These are phyloP conservation scores for Syncephalastrum sp. DNA, from an alignment of 371 early-diverging fungal genomes.

Conservation along the genomic window DNA sequence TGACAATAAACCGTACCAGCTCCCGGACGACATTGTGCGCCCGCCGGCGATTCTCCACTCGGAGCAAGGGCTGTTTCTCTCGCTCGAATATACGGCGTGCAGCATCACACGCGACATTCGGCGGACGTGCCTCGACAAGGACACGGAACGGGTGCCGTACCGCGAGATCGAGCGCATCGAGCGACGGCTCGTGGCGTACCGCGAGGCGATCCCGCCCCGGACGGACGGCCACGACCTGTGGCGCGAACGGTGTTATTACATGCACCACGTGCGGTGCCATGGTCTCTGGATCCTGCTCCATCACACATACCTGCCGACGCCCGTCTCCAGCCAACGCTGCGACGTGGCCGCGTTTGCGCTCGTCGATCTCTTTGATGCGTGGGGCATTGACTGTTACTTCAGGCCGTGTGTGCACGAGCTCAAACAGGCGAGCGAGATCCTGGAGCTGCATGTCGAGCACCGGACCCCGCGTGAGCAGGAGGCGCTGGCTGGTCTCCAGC, in stretches of 20 bases:
- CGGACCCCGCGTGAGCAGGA: constrained; percentile 20
- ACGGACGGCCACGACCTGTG: constrained; percentile 19
- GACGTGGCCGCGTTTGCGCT: constrained; percentile 43
- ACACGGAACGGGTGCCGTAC: constrained; percentile 30
- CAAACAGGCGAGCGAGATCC: constrained; percentile 44
- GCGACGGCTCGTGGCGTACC: constrained; percentile 21
- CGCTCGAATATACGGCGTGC: constrained; percentile 36
- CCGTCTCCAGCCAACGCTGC: constrained; percentile 38
- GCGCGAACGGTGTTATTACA: constrained; percentile 34
- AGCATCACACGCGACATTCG: constrained; percentile 46
- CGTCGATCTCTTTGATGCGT: constrained; percentile 37
- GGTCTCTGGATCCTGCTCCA: constrained; percentile 52
- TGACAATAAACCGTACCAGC: constrained; percentile 45
- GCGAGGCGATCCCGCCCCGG: constrained; percentile 18
- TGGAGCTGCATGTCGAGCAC: constrained; percentile 37
- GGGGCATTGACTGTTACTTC: constrained; percentile 48
- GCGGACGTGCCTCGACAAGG: constrained; percentile 36
- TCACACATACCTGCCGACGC: constrained; percentile 44
- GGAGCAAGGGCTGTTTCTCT: constrained; percentile 31
- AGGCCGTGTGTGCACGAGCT: constrained; percentile 50
- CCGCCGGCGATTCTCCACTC: not conserved
- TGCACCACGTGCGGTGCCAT: constrained; percentile 40
- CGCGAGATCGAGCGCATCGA: constrained; percentile 42
- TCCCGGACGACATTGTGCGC: constrained; percentile 12
- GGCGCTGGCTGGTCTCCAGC: constrained; percentile 27